Percentiles rank a stretch among this genome's conserved stretches.
phyloP scores from a whole-genome alignment of 352 stramenopile species.

The Sclerospora graminicola region DNA sequence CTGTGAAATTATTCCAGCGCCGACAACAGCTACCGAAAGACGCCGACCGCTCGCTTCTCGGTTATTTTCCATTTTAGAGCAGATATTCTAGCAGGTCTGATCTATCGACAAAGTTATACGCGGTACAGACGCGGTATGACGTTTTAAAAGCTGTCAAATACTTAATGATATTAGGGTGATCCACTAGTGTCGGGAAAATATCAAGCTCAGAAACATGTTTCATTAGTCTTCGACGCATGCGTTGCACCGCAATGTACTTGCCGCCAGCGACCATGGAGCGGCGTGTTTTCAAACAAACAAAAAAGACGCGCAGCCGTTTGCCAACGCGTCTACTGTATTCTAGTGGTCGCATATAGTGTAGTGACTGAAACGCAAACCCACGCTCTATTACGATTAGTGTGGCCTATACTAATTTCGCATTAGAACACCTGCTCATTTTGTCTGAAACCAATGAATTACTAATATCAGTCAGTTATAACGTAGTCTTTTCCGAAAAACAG shows the following conservation, averaged over 20 bases:
- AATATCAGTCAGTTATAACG: too few relatives aligned
- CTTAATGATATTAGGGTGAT: constrained; percentile 76
- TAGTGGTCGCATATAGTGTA: neutral
- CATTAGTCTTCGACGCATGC: constrained; percentile 52
- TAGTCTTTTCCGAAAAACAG: too few relatives aligned
- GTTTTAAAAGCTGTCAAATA: constrained; percentile 70
- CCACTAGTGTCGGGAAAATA: constrained; percentile 53
- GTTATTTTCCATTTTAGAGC: constrained; percentile 63
- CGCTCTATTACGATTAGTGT: too few relatives aligned
- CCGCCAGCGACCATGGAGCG: constrained; percentile 68
- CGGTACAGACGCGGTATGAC: constrained; percentile 65
- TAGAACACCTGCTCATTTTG: too few relatives aligned
- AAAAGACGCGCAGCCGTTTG: constrained; percentile 25
- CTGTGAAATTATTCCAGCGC: constrained; percentile 89
- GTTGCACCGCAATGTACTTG: constrained; percentile 45
- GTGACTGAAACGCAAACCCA: too few relatives aligned
- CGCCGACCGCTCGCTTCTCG: constrained; percentile 34
- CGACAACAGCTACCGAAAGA: constrained; percentile 85
- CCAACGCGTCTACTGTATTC: constrained; percentile 11
- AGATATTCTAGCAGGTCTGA: constrained; percentile 66
- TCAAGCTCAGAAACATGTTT: constrained; percentile 82
- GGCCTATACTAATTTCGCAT: too few relatives aligned
- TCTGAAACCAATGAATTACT: too few relatives aligned
- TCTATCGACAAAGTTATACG: constrained; percentile 68
- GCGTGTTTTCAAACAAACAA: constrained; percentile 45